These are phyloP conservation scores for Fusarium piperis DNA, from an alignment of 2,329 filamentous ascomycete genomes.

Conservation along the genomic window DNA sequence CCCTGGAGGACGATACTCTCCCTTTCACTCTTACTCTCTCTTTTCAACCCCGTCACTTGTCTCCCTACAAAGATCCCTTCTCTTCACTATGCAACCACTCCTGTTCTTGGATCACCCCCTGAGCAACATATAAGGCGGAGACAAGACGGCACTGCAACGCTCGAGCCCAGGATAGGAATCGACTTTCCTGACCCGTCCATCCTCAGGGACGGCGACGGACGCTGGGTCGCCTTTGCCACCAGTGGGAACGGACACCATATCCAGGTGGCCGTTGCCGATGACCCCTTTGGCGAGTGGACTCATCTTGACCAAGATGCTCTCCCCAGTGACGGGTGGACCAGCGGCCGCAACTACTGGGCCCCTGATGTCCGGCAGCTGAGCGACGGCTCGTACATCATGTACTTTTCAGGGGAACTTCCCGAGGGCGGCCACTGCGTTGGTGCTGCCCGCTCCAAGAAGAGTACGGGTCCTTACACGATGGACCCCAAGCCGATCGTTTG, in stretches of 20 bases:
- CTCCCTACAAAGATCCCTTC: slow-evolving; percentile 8
- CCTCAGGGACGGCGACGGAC: slow-evolving; percentile 56
- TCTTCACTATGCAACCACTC: background rate
- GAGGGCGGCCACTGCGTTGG: slow-evolving; percentile 66
- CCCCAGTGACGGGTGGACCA: slow-evolving; percentile 65
- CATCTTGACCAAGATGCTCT: slow-evolving; percentile 63
- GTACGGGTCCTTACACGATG: slow-evolving; percentile 64
- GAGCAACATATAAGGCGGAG: slow-evolving; percentile 22
- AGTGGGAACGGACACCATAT: slow-evolving; percentile 60
- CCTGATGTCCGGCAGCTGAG: slow-evolving; percentile 65
- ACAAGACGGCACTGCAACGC: slow-evolving; percentile 11
- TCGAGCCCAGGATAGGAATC: slow-evolving; percentile 26
- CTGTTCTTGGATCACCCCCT: background rate
- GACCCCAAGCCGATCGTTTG: slow-evolving; percentile 61
- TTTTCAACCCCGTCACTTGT: slow-evolving; percentile 1
- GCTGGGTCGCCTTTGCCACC: slow-evolving; percentile 69
- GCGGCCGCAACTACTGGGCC: slow-evolving; percentile 65
- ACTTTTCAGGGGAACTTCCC: slow-evolving; percentile 63
- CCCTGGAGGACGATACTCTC: slow-evolving; percentile 14
- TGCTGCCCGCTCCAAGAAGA: slow-evolving; percentile 57
- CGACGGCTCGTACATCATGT: slow-evolving; percentile 66
- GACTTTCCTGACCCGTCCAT: slow-evolving; percentile 67
- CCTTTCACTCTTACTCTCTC: slow-evolving; percentile 3
- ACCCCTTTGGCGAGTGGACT: slow-evolving; percentile 59
- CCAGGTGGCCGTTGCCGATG: slow-evolving; percentile 61